These are phyloP conservation scores for Dothidotthia symphoricarpi DNA, from an alignment of 2,329 filamentous ascomycete genomes.

Conservation along the genomic window DNA sequence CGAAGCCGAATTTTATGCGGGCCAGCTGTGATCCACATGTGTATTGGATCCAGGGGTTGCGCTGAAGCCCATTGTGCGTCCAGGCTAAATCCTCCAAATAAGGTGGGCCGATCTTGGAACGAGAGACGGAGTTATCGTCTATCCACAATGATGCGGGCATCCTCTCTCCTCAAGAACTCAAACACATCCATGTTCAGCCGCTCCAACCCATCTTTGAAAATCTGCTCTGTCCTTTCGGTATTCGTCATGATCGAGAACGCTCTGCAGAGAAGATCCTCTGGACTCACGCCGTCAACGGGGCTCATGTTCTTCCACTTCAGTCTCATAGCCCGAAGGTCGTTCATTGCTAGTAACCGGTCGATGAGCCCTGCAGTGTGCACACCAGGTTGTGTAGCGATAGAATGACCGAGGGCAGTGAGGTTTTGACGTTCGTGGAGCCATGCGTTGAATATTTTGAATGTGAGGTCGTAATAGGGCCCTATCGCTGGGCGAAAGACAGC, in stretches of 20 bases:
- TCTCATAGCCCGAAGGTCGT: slow-evolving; percentile 35
- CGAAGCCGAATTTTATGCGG: no score
- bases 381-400: slow-evolving; percentile 24
- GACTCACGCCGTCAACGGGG: slow-evolving; percentile 28
- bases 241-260: slow-evolving; percentile 34
- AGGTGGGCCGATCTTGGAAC: no score
- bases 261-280: slow-evolving; percentile 36
- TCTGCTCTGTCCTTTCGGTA: slow-evolving; percentile 34
- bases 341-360: slow-evolving; percentile 36
- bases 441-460: slow-evolving; percentile 27
- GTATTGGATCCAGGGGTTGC: no score
- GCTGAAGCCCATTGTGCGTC: no score
- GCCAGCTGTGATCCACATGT: no score
- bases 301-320: slow-evolving; percentile 42
- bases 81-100: no score
- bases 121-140: slow-evolving; percentile 8
- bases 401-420: slow-evolving; percentile 26
- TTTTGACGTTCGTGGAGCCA: slow-evolving; percentile 36
- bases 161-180: slow-evolving; percentile 32
- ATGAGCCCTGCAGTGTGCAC: slow-evolving; percentile 26
- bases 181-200: slow-evolving; percentile 30
- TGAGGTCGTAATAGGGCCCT: slow-evolving; percentile 26
- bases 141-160: slow-evolving; percentile 36
- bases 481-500: slow-evolving; percentile 27
- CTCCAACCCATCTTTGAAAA: slow-evolving; percentile 36